Evolutionary conservation across 768 basidiomycete genomes (phyloP), one percentile per base, ranked within the genome.

Genomic region (Austroboletus festivus): DNA sequence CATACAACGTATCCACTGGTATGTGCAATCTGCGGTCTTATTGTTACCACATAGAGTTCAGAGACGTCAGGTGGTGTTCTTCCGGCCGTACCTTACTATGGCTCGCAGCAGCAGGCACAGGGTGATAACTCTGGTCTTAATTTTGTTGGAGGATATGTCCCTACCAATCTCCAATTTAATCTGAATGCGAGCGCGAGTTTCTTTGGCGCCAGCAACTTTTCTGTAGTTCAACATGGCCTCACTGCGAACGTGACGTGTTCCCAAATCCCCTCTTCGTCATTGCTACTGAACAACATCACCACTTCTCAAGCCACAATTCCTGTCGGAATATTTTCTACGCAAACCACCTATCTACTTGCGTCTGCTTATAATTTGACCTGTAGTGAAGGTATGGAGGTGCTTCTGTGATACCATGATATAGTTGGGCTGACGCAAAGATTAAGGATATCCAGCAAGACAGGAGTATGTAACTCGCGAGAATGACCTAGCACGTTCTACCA

Each of bases 1-100:
- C 20, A 15, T 53, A 53, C 38, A 53, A 52, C 38, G 19, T 31
- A 12, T 50, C 42, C 2, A 53, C 54, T 9, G 48, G 51, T 47
- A 6, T 15, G 50, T 28, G 15, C 18, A n/a, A n/a, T n/a, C n/a
- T n/a, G n/a, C n/a, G 3, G 21, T 12, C 16, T 10, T 23, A 7
- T 10, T 30, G 7, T 38, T 15, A 22, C 30, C 11, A n/a, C n/a
- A n/a, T n/a, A n/a, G n/a, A 31, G 30, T 31, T 50, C n/a, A 51
- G 10, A 3, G 19, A 7, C n/a, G 13, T 22, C 7, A 55, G 50
- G 47, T 38, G 44, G 47, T n/a, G 22, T 49, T 16, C n/a, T 45
- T 6, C 41, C 42, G n/a, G 47, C 28, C 12, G 30, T 28, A 9
- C 46, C 41, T 13, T 52, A n/a, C n/a, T n/a, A n/a, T 38, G 41